These are phyloP conservation scores for Halophytophthora batemanensis DNA, from an alignment of 352 stramenopile genomes.

Conservation along the genomic window DNA sequence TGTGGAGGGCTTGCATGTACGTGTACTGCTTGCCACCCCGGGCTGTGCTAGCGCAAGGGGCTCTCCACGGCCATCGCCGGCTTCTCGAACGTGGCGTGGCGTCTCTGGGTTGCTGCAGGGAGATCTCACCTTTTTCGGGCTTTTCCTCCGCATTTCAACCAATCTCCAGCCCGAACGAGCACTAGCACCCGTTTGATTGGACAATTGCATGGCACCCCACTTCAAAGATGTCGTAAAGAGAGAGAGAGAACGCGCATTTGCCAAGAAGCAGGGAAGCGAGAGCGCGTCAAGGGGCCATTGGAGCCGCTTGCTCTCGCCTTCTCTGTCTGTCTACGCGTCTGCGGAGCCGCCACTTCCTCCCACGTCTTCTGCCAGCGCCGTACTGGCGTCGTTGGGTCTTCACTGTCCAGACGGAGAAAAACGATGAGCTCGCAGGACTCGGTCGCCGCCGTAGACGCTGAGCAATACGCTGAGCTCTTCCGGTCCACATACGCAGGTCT, in stretches of 20 bases:
- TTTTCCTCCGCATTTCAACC: conserved; percentile 5
- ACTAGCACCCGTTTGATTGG: not conserved
- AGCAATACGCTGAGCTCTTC: conserved; percentile 46
- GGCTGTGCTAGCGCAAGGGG: too few species aligned
- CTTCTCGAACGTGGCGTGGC: too few species aligned
- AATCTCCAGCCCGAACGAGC: conserved; percentile 1
- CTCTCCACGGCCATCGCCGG: too few species aligned
- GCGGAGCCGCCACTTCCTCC: too few species aligned
- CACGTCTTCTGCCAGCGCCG: too few species aligned
- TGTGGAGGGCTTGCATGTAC: too few species aligned
- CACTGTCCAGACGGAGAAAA: not conserved
- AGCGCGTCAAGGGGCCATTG: conserved; percentile 5
- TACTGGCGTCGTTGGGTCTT: too few species aligned
- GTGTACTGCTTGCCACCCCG: too few species aligned
- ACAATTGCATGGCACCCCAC: conserved; percentile 4
- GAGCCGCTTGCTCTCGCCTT: not conserved
- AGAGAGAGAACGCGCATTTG: conserved; percentile 7
- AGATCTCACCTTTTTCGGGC: too few species aligned
- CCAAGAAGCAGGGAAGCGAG: conserved; percentile 8
- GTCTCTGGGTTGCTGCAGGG: too few species aligned
- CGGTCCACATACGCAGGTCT: conserved; percentile 47
- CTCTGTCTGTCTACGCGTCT: too few species aligned
- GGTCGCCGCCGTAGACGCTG: conserved; percentile 9
- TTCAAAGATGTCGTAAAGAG: conserved; percentile 18
- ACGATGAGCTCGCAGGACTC: conserved; percentile 25